Evolutionary conservation across 1,139 yeast species (phyloP), one percentile per base, ranked within the genome.

Genomic region (Saccharomyces hybrid): DNA sequence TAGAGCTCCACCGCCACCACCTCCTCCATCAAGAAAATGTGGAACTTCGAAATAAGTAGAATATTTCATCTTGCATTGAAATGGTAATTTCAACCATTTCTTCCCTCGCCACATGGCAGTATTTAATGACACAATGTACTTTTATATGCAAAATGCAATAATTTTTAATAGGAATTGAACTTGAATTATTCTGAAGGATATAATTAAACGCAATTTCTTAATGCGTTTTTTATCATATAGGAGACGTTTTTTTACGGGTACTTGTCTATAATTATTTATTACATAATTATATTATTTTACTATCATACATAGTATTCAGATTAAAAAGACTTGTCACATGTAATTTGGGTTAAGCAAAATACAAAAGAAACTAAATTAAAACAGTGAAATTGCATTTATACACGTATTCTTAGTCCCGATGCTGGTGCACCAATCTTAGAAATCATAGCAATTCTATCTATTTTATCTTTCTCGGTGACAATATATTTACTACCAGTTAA

Each of bases 361-460:
- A 27, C 16, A 26, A 27, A 3, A 13, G 13, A 9, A 13, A 46
- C 5, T n/a, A 46, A 46, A 46, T 25, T 5, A 46, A 27, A 5
- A 46, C 23, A n/a, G 6, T 25, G 7, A n/a, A 46, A 46, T 20
- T 5, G 44, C 16, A 27, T 13, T 29, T 48, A 51, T 11, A 51
- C 34, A 14, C 26, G 38, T 16, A 73, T 68, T 66, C 95, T 83
- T 65, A 91, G 79, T 25, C 99, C 99, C 28, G 96, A 86, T n/a
- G 96, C 95, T 27, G 95, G 88, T n/a, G 90, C 89, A 27, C 99
- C 99, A 59, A 95, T 83, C 53, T 80, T 75, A 6, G 97, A 86
- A 59, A 95, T 77, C 49, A 78, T 73, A 5, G 97, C 88, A 59
- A 95, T 83, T 54, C 73, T 76, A 73, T 96, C 93, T 47, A 89